A percentile compares a stretch with the other conserved stretches of the same genome.
phyloP scores from a whole-genome alignment of 768 basidiomycete species.

The Mycena galericulata region DNA sequence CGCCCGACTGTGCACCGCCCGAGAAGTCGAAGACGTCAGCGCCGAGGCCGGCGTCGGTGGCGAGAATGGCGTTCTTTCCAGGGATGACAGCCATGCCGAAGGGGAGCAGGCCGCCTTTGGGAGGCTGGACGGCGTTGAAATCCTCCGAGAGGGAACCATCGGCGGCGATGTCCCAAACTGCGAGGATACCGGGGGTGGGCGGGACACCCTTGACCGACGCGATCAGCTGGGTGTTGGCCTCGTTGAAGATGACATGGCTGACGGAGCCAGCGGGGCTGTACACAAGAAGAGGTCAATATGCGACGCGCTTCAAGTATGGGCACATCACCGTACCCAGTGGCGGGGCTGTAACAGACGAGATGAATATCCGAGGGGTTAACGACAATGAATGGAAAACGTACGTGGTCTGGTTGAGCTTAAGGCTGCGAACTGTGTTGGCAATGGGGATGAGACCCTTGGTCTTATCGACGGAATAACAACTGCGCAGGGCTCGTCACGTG shows the following conservation, averaged over 20 bases:
- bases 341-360: constrained; percentile 41
- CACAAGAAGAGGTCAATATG: not conserved
- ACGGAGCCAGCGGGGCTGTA: constrained; percentile 53
- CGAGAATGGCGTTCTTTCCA: constrained; percentile 54
- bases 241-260: constrained; percentile 60
- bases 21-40: constrained; percentile 53
- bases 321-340: constrained; percentile 47
- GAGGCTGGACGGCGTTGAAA: constrained; percentile 50
- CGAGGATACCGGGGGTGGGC: constrained; percentile 61
- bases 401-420: constrained; percentile 63
- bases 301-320: not conserved
- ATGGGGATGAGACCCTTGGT: constrained; percentile 54
- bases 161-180: constrained; percentile 58
- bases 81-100: constrained; percentile 62
- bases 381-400: not conserved
- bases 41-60: constrained; percentile 54
- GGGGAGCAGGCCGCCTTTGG: constrained; percentile 57
- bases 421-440: constrained; percentile 54
- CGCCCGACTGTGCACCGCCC: constrained; percentile 44
- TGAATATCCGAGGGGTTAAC: constrained; percentile 4
- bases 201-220: constrained; percentile 63
- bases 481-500: constrained; percentile 16
- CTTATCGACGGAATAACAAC: constrained; percentile 59
- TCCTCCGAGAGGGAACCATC: constrained; percentile 59
- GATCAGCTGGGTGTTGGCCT: constrained; percentile 57